Conservation (phyloP, 1,284 basidiomycete genomes). For the Pseudozyma pruni region DNA sequence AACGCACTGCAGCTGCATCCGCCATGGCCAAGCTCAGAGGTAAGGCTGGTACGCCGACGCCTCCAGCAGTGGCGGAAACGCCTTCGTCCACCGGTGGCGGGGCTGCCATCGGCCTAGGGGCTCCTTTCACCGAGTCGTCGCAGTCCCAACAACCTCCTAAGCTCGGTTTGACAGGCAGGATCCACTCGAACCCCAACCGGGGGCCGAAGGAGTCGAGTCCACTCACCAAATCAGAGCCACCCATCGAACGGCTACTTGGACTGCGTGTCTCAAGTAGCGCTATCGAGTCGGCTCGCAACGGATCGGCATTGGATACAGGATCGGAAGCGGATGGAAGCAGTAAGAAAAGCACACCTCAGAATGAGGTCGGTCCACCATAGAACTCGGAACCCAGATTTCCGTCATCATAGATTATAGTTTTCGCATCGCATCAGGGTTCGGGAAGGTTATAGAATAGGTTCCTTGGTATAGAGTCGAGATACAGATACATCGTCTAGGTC, state of each 20-base stretch:
- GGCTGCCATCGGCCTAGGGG: neutral
- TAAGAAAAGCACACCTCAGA: constrained; percentile 13
- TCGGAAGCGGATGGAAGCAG: constrained; percentile 16
- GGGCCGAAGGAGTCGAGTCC: constrained; percentile 13
- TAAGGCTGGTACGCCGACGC: constrained; percentile 14
- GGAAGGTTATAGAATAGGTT: neutral
- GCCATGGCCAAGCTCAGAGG: constrained; percentile 45
- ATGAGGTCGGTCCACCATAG: constrained; percentile 7
- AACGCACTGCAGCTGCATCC: constrained; percentile 36
- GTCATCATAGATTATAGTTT: neutral
- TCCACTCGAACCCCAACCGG: neutral
- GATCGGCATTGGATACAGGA: constrained; percentile 25
- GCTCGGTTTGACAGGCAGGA: neutral
- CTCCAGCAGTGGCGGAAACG: constrained; percentile 1
- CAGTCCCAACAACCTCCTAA: neutral
- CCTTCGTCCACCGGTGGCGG: too few relatives aligned
- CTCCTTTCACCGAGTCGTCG: constrained; percentile 9
- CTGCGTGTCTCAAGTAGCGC: constrained; percentile 3
- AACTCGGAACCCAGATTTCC: neutral
- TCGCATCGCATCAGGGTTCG: too few relatives aligned
- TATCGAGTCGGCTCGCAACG: constrained; percentile 21
- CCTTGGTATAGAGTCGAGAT: neutral
- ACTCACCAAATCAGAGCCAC: constrained; percentile 9
- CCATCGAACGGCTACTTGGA: constrained; percentile 23
- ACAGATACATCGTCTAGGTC: neutral